A percentile compares a stretch with the other conserved stretches of the same genome.
Evolutionary conservation across 2,329 filamentous ascomycete species (phyloP).

Genomic region (Fonsecaea pedrosoi): DNA sequence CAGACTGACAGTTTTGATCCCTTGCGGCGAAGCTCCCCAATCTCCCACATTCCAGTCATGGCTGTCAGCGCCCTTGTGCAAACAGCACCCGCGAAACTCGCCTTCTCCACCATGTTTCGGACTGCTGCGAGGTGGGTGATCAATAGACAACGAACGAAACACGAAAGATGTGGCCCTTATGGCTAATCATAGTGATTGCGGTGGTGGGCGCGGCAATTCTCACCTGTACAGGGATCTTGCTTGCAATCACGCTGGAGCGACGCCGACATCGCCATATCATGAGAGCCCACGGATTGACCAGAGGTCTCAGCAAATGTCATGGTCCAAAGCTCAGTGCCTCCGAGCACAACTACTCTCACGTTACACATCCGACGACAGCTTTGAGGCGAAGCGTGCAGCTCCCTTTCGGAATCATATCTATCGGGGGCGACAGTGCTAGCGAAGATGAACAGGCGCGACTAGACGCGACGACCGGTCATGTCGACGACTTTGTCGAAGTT

Average conservation of each 20-base stretch:
- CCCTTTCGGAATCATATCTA: constrained; percentile 22
- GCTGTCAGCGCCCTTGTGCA: constrained; percentile 1
- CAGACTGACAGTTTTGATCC: constrained; percentile 16
- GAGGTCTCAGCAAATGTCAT: constrained; percentile 33
- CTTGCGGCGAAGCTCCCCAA: constrained; percentile 25
- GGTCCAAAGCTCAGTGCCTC: constrained; percentile 35
- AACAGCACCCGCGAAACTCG: constrained; percentile 14
- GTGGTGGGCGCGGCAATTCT: constrained; percentile 27
- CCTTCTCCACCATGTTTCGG: constrained; percentile 24
- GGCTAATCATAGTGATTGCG: constrained; percentile 33
- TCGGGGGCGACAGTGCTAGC: constrained; percentile 6
- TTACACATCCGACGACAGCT: constrained; percentile 26
- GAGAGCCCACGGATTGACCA: constrained; percentile 25
- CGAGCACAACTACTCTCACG: constrained; percentile 35
- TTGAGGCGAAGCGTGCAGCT: constrained; percentile 34
- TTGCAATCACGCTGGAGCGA: constrained; percentile 33
- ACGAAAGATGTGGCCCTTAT: constrained; percentile 37
- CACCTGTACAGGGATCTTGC: constrained; percentile 27
- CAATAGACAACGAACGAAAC: constrained; percentile 8
- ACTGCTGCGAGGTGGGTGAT: constrained; percentile 4
- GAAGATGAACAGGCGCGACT: constrained; percentile 33
- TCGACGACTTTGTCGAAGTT: constrained; percentile 42
- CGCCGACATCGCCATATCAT: constrained; percentile 30
- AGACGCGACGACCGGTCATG: constrained; percentile 30
- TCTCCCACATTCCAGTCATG: constrained; percentile 33